Evolutionary conservation across 441 rosid genomes (phyloP), one percentile per base, ranked within the genome.

Genomic region (Pelargonium australe): DNA sequence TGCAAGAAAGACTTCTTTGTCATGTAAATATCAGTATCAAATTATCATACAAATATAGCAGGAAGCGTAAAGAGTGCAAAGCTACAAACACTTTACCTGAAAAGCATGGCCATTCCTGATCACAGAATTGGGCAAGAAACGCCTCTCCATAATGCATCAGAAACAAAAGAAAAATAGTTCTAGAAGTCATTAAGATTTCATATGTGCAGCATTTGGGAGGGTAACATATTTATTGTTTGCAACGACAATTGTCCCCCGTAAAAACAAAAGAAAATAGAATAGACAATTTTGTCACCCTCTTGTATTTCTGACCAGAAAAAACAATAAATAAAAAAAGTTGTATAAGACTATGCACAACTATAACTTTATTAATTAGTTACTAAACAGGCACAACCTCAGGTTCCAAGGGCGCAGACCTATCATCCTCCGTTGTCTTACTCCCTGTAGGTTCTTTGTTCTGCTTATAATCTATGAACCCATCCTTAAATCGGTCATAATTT

Each of bases 401-500:
- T 49, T 79, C 88, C 69, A 81, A 69, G 65, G 83, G 69, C 7
- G 84, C 16, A 6, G 86, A 72, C 2, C 76, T 78, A n/a, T 77
- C 77, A 16, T 76, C 80, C 7, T 78, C 82, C 8, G 14, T 61
- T 0, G 69, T 72, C 71, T 66, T 62, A 37, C 72, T 57, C 73
- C 76, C 76, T 13, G 71, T 63, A 41, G 66, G 28, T 65, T 63
- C 75, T 11, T 72, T 77, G 55, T 20, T 75, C 75, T 0, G 75
- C 80, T 44, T 81, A 17, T 55, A 67, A 34, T 70, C 82, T 79
- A 69, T 14, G 70, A 86, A 86, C 67, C 92, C 86, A 80, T 78
- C 67, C 77, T 81, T 84, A 19, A 81, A 88, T 75, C 80, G 72
- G 70, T 88, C 86, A 53, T 84, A 86, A 73, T 86, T 85, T 7